Evolutionary conservation across 331 rosid species (phyloP).

Genomic region (Rosa hybrid): DNA sequence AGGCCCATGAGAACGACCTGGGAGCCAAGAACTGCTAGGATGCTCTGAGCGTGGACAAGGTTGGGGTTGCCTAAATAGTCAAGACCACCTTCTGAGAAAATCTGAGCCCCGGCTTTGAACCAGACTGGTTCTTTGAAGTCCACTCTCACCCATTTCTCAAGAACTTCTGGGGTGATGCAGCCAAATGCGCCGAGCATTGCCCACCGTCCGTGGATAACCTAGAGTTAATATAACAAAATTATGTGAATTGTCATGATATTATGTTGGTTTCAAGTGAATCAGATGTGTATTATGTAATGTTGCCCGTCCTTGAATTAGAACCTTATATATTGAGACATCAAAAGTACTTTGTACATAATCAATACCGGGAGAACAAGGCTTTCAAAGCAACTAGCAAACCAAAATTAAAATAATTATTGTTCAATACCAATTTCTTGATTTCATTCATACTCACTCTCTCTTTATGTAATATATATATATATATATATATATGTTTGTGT

Average conservation of each 20-base stretch:
- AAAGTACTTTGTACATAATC: too few species aligned
- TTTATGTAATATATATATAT: background rate
- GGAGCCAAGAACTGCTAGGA: slow-evolving; percentile 76
- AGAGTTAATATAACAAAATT: background rate
- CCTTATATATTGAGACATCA: background rate
- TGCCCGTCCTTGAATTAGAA: background rate
- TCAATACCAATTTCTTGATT: background rate
- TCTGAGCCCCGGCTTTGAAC: slow-evolving; percentile 94
- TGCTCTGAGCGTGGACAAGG: slow-evolving; percentile 90
- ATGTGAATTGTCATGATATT: background rate
- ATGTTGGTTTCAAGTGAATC: too few species aligned
- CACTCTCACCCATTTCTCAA: slow-evolving; percentile 65
- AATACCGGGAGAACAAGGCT: too few species aligned
- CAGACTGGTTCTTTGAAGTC: slow-evolving; percentile 91
- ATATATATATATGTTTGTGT: background rate
- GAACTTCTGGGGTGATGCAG: slow-evolving; percentile 81
- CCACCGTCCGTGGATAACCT: slow-evolving; percentile 92
- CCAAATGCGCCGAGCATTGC: slow-evolving; percentile 94
- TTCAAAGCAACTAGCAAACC: too few species aligned
- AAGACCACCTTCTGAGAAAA: slow-evolving; percentile 85
- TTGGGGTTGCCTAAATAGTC: slow-evolving; percentile 91
- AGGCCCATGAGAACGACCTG: slow-evolving; percentile 85
- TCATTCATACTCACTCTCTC: background rate
- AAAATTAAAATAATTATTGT: too few species aligned
- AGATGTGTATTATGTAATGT: too few species aligned